Conservation (phyloP, 805 yeast genomes). For the Metschnikowia vanudenii region DNA sequence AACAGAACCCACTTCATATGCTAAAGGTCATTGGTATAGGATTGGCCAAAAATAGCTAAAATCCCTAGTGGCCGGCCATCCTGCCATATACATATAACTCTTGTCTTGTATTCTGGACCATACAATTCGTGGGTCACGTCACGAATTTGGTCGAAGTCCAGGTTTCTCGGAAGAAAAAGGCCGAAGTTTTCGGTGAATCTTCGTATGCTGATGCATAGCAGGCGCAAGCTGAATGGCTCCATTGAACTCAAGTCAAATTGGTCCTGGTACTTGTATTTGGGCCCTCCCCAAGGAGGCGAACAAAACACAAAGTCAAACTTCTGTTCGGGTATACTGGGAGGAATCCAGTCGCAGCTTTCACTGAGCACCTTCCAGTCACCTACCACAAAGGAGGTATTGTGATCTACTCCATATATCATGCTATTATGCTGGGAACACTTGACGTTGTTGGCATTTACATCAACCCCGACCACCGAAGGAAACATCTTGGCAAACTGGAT, state of each 20-base stretch:
- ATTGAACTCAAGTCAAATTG: constrained; percentile 46
- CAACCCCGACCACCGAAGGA: constrained; percentile 59
- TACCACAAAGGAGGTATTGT: constrained; percentile 47
- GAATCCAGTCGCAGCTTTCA: constrained; percentile 32
- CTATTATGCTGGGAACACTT: constrained; percentile 67
- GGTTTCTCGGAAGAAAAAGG: constrained; percentile 63
- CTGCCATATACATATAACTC: constrained; percentile 19
- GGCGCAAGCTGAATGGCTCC: constrained; percentile 49
- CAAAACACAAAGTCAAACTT: constrained; percentile 58
- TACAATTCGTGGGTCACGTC: constrained; percentile 42
- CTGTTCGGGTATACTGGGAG: constrained; percentile 21
- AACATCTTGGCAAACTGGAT: constrained; percentile 69
- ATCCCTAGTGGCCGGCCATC: constrained; percentile 17
- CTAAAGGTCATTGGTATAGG: background rate
- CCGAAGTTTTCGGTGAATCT: constrained; percentile 48
- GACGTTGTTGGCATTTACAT: constrained; percentile 57
- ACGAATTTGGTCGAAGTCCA: constrained; percentile 51
- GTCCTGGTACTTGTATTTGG: constrained; percentile 43
- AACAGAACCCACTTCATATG: too few relatives aligned
- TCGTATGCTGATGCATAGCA: constrained; percentile 43
- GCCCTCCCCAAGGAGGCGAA: constrained; percentile 94
- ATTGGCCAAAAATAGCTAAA: constrained; percentile 17
- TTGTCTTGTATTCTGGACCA: constrained; percentile 13
- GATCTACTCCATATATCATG: constrained; percentile 55
- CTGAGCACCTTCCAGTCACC: constrained; percentile 50